These are phyloP conservation scores for Mycotypha africana DNA, from an alignment of 371 early-diverging fungal species.

Conservation along the genomic window DNA sequence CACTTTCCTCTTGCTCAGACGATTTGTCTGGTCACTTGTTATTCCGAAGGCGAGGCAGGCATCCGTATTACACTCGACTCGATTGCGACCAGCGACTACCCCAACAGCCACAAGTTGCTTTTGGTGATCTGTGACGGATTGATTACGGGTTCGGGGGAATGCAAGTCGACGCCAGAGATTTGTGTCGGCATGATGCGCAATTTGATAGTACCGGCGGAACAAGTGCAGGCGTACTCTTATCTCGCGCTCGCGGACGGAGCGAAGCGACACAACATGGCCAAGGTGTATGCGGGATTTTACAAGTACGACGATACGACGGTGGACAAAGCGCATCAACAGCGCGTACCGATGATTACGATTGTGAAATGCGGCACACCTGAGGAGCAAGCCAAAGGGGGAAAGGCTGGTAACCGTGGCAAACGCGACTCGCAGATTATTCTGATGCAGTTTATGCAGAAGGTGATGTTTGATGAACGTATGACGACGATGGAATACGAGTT, in stretches of 20 bases:
- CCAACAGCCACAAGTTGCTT: conserved; percentile 85
- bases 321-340: conserved; percentile 42
- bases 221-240: conserved; percentile 72
- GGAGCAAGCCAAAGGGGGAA: conserved; percentile 21
- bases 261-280: conserved; percentile 94
- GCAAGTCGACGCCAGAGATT: conserved; percentile 73
- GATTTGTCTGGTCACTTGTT: conserved; percentile 79
- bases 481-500: conserved; percentile 93
- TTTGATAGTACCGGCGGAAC: conserved; percentile 57
- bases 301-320: conserved; percentile 56
- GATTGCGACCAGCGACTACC: conserved; percentile 85
- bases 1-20: conserved; percentile 69
- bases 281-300: conserved; percentile 89
- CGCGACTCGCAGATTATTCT: conserved; percentile 97
- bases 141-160: conserved; percentile 76
- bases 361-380: conserved; percentile 24
- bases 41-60: conserved; percentile 89
- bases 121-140: conserved; percentile 88
- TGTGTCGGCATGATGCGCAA: conserved; percentile 82
- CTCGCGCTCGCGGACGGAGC: conserved; percentile 92
- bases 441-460: conserved; percentile 94
- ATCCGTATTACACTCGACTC: conserved; percentile 94
- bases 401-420: conserved; percentile 96
- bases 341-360: conserved; percentile 84
- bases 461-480: conserved; percentile 94